Evolutionary conservation across 306 rosid genomes (phyloP).

Genomic region (Glycine tomentella): DNA sequence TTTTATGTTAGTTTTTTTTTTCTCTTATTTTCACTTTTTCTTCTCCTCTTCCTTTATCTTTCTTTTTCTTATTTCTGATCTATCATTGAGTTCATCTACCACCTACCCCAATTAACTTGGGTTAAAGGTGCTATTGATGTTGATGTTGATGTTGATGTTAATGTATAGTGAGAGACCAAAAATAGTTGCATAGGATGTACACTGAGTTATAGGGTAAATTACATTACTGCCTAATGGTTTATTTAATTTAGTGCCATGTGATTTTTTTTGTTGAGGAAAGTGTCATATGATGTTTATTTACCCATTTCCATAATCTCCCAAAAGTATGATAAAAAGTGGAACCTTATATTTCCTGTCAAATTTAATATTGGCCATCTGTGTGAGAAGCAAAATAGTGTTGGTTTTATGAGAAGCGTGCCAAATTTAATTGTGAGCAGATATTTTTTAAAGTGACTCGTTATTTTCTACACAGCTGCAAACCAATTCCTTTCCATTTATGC

Average conservation of each 20-base stretch:
- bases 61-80: too few relatives aligned
- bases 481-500: slow-evolving; percentile 35
- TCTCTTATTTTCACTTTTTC: too few relatives aligned
- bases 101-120: too few relatives aligned
- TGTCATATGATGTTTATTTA: background rate
- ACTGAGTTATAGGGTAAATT: background rate
- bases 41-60: too few relatives aligned
- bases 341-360: slow-evolving; percentile 20
- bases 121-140: too few relatives aligned
- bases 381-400: background rate
- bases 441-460: background rate
- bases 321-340: slow-evolving; percentile 22
- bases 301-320: background rate
- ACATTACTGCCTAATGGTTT: background rate
- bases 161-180: slow-evolving; percentile 8
- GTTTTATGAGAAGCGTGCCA: background rate
- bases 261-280: background rate
- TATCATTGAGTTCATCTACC: too few relatives aligned
- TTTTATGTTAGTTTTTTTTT: too few relatives aligned
- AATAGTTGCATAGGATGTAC: background rate
- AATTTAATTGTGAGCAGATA: slow-evolving; percentile 9
- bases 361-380: background rate
- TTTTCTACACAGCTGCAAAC: slow-evolving; percentile 30
- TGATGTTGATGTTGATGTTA: too few relatives aligned
- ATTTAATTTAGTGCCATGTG: slow-evolving; percentile 2